Conservation (phyloP, 2,329 filamentous ascomycete genomes). For the Penicillium sp. region DNA sequence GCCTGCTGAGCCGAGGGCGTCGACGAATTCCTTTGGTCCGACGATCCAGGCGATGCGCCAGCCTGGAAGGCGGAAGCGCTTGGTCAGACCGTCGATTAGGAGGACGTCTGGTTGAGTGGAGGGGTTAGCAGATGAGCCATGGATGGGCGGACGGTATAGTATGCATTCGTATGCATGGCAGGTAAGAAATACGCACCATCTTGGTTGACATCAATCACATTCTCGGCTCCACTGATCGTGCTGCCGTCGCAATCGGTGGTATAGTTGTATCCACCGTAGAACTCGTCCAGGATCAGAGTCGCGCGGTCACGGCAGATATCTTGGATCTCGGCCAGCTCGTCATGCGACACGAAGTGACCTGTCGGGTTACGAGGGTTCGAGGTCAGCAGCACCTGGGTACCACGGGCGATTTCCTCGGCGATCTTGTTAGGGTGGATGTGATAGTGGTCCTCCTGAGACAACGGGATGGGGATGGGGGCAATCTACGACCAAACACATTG, state of each 20-base stretch:
- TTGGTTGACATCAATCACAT: conserved; percentile 86
- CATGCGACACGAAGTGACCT: conserved; percentile 82
- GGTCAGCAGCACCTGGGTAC: conserved; percentile 86
- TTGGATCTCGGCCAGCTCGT: conserved; percentile 87
- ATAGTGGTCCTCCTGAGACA: conserved; percentile 85
- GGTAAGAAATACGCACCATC: conserved; percentile 55
- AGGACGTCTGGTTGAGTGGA: conserved; percentile 68
- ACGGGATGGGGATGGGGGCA: conserved; percentile 82
- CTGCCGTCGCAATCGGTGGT: conserved; percentile 87
- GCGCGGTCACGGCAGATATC: conserved; percentile 89
- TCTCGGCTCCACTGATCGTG: conserved; percentile 87
- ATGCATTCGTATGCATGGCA: background rate
- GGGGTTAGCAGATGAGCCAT: conserved; percentile 14
- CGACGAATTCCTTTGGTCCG: conserved; percentile 94
- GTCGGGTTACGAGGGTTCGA: conserved; percentile 96
- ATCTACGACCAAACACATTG: conserved; percentile 60
- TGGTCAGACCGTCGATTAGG: conserved; percentile 93
- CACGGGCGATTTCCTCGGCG: conserved; percentile 84
- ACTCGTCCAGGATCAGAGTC: conserved; percentile 94
- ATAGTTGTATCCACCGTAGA: conserved; percentile 97
- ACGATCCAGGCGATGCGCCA: conserved; percentile 98
- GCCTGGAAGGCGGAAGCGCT: conserved; percentile 92
- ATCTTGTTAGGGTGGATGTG: conserved; percentile 94
- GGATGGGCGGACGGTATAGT: background rate
- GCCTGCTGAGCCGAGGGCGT: conserved; percentile 88